Base-by-base conservation (phyloP, 176 grass and related monocot species). In the Microstegium vimineum region DNA sequence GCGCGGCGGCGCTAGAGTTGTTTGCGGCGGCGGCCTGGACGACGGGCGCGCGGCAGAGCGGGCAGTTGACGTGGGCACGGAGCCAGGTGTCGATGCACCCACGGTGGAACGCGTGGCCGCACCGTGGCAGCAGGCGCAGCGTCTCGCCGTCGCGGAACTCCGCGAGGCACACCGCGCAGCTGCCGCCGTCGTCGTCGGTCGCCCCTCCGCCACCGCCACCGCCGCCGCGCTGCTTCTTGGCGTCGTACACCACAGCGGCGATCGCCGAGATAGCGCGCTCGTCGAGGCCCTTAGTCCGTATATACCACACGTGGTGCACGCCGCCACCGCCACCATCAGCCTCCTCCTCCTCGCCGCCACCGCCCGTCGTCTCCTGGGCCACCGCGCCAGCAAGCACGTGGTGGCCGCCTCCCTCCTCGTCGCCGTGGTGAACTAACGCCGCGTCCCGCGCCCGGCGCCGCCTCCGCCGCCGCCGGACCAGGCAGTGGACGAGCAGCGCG, bases 81-180 rank as follows among this genome's bases (percentile, higher is more conserved):
- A 99, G 89, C 96, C 96, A 99, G 8, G 89, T 88, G 83, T 95
- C 89, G 75, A 99, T 95, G 84, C 96, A 99, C 1, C 46, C 70
- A 47, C 90, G 82, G 82, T 99, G 96, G 85, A 99, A 99, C 10
- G 89, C 85, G 90, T 95, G 96, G 13, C 22, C 57, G 76, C 96
- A 99, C 49, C 87, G 89, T 30, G 93, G 93, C 54, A 95, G 80
- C 70, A 95, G 88, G 30, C 96, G 91, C 79, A 95, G 85, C 62
- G 92, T 91, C 76, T 99, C 91, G 25, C 93, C 96, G 62, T 94
- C 85, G 0, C 63, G 80, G 86, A 99, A 99, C 75, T 95, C 91
- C 4, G 87, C 89, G 54, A 95, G 89, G 91, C 96, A 93, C 22
- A 98, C 91, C 31, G 86, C 80, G 86, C 96, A 98, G 14, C 78